Base-by-base conservation (phyloP, 768 basidiomycete species). In the Lentinula aciculospora region DNA sequence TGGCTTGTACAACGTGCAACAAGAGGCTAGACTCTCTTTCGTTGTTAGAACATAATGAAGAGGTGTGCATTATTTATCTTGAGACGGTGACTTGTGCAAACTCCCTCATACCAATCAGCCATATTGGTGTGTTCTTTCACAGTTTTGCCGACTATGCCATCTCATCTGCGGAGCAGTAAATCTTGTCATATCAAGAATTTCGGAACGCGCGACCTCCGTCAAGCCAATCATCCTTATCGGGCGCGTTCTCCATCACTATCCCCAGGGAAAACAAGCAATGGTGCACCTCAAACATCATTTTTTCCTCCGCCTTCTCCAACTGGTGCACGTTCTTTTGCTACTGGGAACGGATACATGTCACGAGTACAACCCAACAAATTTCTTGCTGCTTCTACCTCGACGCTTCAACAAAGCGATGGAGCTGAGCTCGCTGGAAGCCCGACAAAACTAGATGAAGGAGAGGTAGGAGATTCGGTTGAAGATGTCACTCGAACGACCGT, bases 11-110 rank as follows among this genome's bases (percentile, higher is more conserved):
- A 55, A 75, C 72, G 12, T 95, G 93, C 68, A 82, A 78, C 65
- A 92, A 90, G 69, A 76, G 89, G 34, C 76, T 95, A 13, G 92
- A 93, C 66, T 90, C 92, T 0, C 72, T 81, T 56, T 81, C 81
- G 19, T 75, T 95, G 23, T 74, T 93, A 6, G 93, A 95, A 68
- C 93, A 95, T 67, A 83, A 94, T 65, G 80, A 87, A 66, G 75
- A 89, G 79, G 92, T 90, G 61, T 56, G 83, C 67, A 23, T n/a
- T 7, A 47, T 56, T 4, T 42, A 15, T 44, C 19, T n/a, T 21
- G 49, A 53, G 40, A 61, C 27, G 12, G 13, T 55, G 19, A 45
- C 21, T 45, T 36, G 3, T 5, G 29, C 9, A n/a, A 31, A 13
- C 1, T 25, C 23, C 39, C 39, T 53, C 9, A 48, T 49, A 29